Base-by-base conservation (phyloP, 2,329 filamentous ascomycete species). In the Periconia sp. region DNA sequence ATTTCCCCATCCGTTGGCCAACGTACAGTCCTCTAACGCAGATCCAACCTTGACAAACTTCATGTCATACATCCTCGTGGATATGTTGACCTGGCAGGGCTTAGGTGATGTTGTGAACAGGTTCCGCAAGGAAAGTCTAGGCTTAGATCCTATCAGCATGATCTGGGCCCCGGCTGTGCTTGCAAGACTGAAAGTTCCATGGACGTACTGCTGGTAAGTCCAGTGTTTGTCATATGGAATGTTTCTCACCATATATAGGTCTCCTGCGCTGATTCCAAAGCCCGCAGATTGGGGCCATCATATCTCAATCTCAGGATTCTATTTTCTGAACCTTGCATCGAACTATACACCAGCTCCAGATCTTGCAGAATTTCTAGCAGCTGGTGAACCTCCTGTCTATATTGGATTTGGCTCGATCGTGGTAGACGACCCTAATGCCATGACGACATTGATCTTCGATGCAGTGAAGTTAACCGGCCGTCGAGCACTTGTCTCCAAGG, bases 1-100 rank as follows among this genome's bases (percentile, higher is more conserved):
- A 0, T 95, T 95, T 54, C 88, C 89, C 0, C 91, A 96, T 58
- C 91, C 91, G 0, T 75, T 96, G 17, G 89, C 90, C 0, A 92
- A 94, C 52, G 85, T 95, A 43, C 81, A 88, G 50, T 84, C 83
- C 1, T 83, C 85, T 0, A 89, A 90, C 55, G 86, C 87, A 1
- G 89, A 94, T 57, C 78, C 83, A 4, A 82, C 82, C n/a, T 79
- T 89, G 45, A 87, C 88, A 1, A 95, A 94, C 57, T 92, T 89
- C 61, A 78, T 95, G 43, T 88, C 87, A 0, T 96, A 95, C 59
- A 84, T 86, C 0, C 75, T 95, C 15, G 87, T 95, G 2, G 91
- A 96, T 55, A 89, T 95, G 81, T 84, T 96, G 78, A 92, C 91
- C 9, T 95, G 90, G 90, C 90, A 96, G 70, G 91, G 90, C 0